phyloP scores from a whole-genome alignment of 176 grass and related monocot species.

The Chloris gayana region DNA sequence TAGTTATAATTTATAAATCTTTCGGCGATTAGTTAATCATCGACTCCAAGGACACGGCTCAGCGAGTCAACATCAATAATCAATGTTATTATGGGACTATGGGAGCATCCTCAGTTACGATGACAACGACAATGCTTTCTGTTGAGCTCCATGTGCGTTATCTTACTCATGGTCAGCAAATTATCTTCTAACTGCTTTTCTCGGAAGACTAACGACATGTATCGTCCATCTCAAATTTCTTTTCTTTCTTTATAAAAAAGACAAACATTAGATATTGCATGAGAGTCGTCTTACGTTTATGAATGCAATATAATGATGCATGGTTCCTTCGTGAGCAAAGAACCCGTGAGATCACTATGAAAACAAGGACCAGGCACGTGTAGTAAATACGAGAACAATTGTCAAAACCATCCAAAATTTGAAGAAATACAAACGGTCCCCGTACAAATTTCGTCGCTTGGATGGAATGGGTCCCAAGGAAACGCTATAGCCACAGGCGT shows the following conservation, averaged over 20 bases:
- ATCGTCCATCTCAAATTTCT: not conserved
- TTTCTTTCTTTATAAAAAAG: no score
- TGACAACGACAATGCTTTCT: conserved; percentile 12
- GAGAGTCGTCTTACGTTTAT: not conserved
- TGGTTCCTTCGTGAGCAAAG: no score
- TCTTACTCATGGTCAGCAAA: conserved; percentile 3
- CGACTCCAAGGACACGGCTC: not conserved
- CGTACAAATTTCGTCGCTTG: no score
- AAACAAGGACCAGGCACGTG: no score
- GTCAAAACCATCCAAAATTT: no score
- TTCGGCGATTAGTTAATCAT: not conserved
- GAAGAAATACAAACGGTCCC: no score
- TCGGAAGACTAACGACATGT: not conserved
- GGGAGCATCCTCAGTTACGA: conserved; percentile 19
- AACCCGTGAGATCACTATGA: no score
- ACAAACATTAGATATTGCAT: not conserved
- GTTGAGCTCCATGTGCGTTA: conserved; percentile 38
- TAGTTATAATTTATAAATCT: not conserved
- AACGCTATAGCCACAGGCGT: no score
- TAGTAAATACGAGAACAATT: no score
- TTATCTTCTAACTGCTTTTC: not conserved
- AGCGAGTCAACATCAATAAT: conserved; percentile 20
- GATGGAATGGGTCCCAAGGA: no score
- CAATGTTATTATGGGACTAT: not conserved
- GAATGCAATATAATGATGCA: no score